Percentiles rank a stretch among this genome's conserved stretches.
phyloP scores from a whole-genome alignment of 352 stramenopile genomes.

The Pythium monospermum region DNA sequence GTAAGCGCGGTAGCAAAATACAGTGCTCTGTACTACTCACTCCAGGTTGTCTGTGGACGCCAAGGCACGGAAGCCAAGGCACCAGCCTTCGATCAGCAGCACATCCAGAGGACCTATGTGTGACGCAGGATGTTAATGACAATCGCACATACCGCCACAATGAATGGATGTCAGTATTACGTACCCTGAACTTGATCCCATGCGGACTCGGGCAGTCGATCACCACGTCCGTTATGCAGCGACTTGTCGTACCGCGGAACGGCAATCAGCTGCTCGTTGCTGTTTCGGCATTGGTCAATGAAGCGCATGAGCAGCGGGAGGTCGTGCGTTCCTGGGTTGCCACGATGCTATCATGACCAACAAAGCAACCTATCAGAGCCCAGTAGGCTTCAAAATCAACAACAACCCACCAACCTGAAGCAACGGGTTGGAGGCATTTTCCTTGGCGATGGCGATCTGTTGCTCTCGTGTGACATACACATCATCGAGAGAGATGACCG shows the following conservation, averaged over 20 bases:
- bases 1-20: no score
- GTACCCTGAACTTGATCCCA: slow-evolving; percentile 62
- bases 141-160: slow-evolving; percentile 2
- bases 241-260: slow-evolving; percentile 83
- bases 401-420: slow-evolving; percentile 44
- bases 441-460: slow-evolving; percentile 55
- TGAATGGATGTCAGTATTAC: neutral
- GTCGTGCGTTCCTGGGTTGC: slow-evolving; percentile 81
- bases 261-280: slow-evolving; percentile 30
- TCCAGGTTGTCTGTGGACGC: slow-evolving; percentile 17
- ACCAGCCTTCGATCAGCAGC: slow-evolving; percentile 83
- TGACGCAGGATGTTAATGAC: neutral
- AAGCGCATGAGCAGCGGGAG: slow-evolving; percentile 56
- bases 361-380: neutral
- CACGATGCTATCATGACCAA: slow-evolving; percentile 44
- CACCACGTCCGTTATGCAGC: slow-evolving; percentile 56
- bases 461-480: slow-evolving; percentile 70
- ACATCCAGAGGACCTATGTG: slow-evolving; percentile 74
- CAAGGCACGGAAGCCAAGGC: slow-evolving; percentile 70
- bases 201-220: slow-evolving; percentile 48
- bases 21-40: slow-evolving; percentile 4
- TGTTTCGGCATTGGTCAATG: slow-evolving; percentile 52
- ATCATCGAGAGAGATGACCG: slow-evolving; percentile 78
- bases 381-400: neutral
- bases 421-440: slow-evolving; percentile 60